phyloP scores from a whole-genome alignment of 805 yeast genomes.

The Yarrowia porcina region DNA sequence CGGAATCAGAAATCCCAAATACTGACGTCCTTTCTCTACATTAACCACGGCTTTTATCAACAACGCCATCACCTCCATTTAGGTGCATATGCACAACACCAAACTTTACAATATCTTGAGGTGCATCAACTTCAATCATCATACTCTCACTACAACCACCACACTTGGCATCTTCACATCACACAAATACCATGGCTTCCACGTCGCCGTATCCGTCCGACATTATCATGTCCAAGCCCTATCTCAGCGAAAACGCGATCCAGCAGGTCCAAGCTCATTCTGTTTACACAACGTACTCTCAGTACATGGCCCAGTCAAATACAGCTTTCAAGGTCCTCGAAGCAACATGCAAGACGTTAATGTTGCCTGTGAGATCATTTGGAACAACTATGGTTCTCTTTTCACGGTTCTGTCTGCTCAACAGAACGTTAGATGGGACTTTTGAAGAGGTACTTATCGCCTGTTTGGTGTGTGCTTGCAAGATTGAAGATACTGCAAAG shows the following conservation, averaged over 20 bases:
- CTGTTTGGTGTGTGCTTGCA: constrained; percentile 65
- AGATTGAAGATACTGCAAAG: constrained; percentile 81
- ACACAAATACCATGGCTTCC: not conserved
- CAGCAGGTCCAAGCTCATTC: constrained; percentile 22
- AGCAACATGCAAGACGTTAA: not conserved
- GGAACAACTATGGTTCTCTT: constrained; percentile 69
- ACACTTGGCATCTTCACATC: not conserved
- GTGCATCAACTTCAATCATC: not conserved
- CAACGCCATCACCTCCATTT: not conserved
- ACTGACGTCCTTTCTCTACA: too few relatives aligned
- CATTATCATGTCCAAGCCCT: constrained; percentile 22
- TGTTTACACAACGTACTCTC: not conserved
- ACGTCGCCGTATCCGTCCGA: constrained; percentile 5
- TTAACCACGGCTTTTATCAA: too few relatives aligned
- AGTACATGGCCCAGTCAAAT: constrained; percentile 16
- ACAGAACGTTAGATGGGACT: constrained; percentile 34
- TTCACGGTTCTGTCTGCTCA: constrained; percentile 67
- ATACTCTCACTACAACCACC: not conserved
- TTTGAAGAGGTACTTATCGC: constrained; percentile 58
- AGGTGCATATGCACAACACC: constrained; percentile 1
- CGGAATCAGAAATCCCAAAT: too few relatives aligned
- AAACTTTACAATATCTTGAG: not conserved
- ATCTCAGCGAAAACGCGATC: constrained; percentile 19
- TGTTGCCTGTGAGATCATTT: constrained; percentile 59
- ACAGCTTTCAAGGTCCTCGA: not conserved